Evolutionary conservation across 1,139 yeast species (phyloP).

Genomic region (Hyphopichia khmerensis): DNA sequence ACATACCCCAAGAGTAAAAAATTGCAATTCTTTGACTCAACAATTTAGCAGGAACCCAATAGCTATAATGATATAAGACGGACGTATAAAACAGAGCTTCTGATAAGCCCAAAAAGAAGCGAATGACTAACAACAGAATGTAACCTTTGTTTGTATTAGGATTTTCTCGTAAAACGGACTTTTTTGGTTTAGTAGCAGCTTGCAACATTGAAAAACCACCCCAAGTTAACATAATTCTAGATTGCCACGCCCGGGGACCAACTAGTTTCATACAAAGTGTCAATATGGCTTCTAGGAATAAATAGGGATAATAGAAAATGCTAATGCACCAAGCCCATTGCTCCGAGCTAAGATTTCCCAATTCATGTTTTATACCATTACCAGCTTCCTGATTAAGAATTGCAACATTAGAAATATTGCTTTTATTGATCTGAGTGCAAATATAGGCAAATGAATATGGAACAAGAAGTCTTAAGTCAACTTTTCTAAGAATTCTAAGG

Average conservation of each 20-base stretch:
- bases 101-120: slow-evolving; percentile 26
- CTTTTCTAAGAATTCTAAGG: slow-evolving; percentile 9
- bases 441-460: slow-evolving; percentile 13
- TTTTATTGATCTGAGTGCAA: slow-evolving; percentile 13
- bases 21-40: slow-evolving; percentile 13
- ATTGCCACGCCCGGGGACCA: slow-evolving; percentile 9
- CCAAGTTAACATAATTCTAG: slow-evolving; percentile 13
- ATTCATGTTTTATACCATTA: slow-evolving; percentile 12
- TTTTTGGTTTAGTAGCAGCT: slow-evolving; percentile 9
- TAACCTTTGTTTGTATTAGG: slow-evolving; percentile 4
- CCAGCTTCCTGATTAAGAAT: slow-evolving; percentile 13
- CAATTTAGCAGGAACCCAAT: slow-evolving; percentile 13
- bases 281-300: slow-evolving; percentile 8
- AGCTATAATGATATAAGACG: slow-evolving; percentile 14
- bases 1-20: slow-evolving; percentile 14
- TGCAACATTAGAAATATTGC: slow-evolving; percentile 14
- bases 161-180: too few species aligned
- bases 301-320: slow-evolving; percentile 10
- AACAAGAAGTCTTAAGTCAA: slow-evolving; percentile 11
- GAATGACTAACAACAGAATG: slow-evolving; percentile 19
- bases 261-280: slow-evolving; percentile 9
- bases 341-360: slow-evolving; percentile 10
- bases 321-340: slow-evolving; percentile 18
- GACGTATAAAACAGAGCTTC: slow-evolving; percentile 26
- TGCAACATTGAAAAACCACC: slow-evolving; percentile 12